Base-by-base conservation (phyloP, 768 basidiomycete genomes). In the Boletus vermiculosoides region DNA sequence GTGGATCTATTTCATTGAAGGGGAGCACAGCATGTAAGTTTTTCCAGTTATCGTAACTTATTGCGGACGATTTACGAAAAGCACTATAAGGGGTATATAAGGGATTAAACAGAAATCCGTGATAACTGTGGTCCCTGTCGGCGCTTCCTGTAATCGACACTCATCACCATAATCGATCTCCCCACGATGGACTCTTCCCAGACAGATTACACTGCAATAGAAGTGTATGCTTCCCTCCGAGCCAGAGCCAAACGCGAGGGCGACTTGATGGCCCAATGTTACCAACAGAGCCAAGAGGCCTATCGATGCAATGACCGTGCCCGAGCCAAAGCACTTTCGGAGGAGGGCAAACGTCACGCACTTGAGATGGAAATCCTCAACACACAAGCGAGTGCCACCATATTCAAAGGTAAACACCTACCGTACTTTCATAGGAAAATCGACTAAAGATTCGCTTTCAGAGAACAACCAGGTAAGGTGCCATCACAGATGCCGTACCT, bases 361-460 rank as follows among this genome's bases (percentile, higher is more conserved):
- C 66, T 73, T 11, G 80, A 81, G 65, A 94, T 92, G 87, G 86
- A 91, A 59, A 69, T 77, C 37, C 71, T 93, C 59, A 90, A 98
- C 69, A 80, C 78, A 55, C 72, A 92, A 71, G 95, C 95, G 3
- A 84, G 87, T 54, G 82, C 87, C 47, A 92, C 88, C 88, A 92
- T 97, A 60, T 98, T 86, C 69, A 34, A 54, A 56, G 73, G 76
- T 58, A 84, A 91, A 2, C 15, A 1, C 37, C 0, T 23, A 67
- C 34, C 30, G 11, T 34, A 18, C 16, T 54, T 33, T 15, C 18
- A 23, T 30, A 12, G 28, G 4, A 7, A 31, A 20, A 13, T 45
- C 25, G 52, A 23, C 54, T 49, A 8, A 49, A 23, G 45, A 20
- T 16, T 15, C 12, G 5, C 23, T 13, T 56, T 40, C 59, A 91